Conservation (phyloP, 2,329 filamentous ascomycete genomes). For the Neurospora sp. region DNA sequence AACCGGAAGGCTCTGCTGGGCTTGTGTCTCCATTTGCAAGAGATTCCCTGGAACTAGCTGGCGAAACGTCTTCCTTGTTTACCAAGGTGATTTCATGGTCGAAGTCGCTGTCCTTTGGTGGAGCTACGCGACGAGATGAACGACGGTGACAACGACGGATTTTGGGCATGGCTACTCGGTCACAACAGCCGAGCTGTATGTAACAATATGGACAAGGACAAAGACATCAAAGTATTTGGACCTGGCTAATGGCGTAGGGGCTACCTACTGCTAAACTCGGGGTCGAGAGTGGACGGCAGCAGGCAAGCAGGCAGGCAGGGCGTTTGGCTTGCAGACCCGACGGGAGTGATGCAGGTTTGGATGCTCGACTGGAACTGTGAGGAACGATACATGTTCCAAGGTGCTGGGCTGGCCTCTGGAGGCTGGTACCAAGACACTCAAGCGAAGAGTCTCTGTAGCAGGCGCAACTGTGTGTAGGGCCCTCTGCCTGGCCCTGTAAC, state of each 20-base stretch:
- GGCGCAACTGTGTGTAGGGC: background rate
- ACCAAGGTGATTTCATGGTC: conserved; percentile 64
- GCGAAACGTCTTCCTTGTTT: conserved; percentile 31
- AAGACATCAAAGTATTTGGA: background rate
- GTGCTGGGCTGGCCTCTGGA: background rate
- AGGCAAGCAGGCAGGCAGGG: background rate
- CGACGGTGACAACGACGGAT: conserved; percentile 24
- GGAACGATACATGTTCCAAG: background rate
- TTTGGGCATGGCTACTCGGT: conserved; percentile 27
- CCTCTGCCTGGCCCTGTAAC: background rate
- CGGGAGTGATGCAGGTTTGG: background rate
- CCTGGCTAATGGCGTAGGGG: background rate
- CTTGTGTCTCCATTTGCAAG: background rate
- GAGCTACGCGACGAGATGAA: conserved; percentile 45
- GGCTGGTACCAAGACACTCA: background rate
- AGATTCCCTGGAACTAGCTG: background rate
- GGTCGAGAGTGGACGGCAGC: background rate
- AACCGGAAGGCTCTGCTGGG: background rate
- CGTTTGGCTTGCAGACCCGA: background rate
- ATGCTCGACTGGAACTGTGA: background rate
- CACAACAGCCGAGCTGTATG: conserved; percentile 1
- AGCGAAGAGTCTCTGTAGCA: background rate
- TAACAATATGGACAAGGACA: background rate
- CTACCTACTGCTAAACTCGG: background rate
- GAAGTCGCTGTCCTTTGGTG: conserved; percentile 51